A percentile compares a stretch with the other conserved stretches of the same genome.
Conservation (phyloP, 148 eudicot genomes). For the Fallopia convolvulus region DNA sequence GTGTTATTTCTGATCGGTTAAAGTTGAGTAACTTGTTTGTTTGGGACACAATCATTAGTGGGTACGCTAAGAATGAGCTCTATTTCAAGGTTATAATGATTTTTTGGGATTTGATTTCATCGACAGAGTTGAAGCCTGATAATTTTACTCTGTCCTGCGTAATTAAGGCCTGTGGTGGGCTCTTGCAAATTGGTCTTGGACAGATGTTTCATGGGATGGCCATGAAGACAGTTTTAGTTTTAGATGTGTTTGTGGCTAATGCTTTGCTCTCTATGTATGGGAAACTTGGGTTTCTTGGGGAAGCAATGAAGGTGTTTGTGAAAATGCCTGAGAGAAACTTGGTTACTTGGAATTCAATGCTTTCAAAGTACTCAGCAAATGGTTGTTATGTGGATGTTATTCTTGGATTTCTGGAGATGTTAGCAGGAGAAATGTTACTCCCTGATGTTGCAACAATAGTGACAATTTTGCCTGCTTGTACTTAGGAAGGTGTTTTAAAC, state of each 20-base stretch:
- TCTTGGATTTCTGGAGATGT: conserved; percentile 28
- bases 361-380: conserved; percentile 36
- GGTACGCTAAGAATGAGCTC: conserved; percentile 39
- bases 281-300: conserved; percentile 30
- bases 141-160: conserved; percentile 63
- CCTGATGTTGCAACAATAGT: conserved; percentile 56
- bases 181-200: conserved; percentile 31
- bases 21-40: conserved; percentile 31
- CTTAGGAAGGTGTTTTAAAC: conserved; percentile 26
- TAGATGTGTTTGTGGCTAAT: conserved; percentile 54
- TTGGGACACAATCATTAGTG: conserved; percentile 58
- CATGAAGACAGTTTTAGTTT: conserved; percentile 31
- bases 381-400: conserved; percentile 25
- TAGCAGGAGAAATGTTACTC: conserved; percentile 22
- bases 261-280: conserved; percentile 55
- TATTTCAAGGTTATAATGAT: conserved; percentile 31
- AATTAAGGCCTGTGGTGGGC: conserved; percentile 44
- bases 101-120: conserved; percentile 30
- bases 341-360: conserved; percentile 66
- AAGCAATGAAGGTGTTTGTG: conserved; percentile 42
- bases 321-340: conserved; percentile 40
- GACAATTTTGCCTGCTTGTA: conserved; percentile 48
- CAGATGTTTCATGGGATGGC: conserved; percentile 40
- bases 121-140: conserved; percentile 32
- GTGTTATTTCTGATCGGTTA: conserved; percentile 30